These are phyloP conservation scores for Pyricularia sp. DNA, from an alignment of 2,329 filamentous ascomycete genomes.

Conservation along the genomic window DNA sequence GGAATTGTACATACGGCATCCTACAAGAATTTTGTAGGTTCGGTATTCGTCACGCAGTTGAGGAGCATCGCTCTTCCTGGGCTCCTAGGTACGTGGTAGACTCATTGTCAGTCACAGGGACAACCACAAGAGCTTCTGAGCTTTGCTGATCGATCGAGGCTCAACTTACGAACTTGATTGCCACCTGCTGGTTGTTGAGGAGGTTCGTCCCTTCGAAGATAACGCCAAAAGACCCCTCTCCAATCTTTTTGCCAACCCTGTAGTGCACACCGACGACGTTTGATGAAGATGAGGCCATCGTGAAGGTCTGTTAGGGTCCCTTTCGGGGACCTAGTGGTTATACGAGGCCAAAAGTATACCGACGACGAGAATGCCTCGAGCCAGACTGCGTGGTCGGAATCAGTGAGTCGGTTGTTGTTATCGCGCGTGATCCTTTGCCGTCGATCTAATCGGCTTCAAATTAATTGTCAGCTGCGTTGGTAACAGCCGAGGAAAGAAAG, in stretches of 20 bases:
- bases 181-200: conserved; percentile 98
- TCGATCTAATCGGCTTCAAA: neutral
- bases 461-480: neutral
- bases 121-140: neutral
- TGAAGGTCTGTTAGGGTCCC: neutral
- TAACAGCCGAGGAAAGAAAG: neutral
- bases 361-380: neutral
- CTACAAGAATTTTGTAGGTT: conserved; percentile 82
- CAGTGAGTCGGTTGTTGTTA: neutral
- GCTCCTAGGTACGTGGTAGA: conserved; percentile 34
- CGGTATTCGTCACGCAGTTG: conserved; percentile 98
- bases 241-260: conserved; percentile 98
- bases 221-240: conserved; percentile 93
- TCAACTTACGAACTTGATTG: conserved; percentile 91
- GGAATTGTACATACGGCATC: conserved; percentile 41
- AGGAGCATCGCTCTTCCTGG: conserved; percentile 86
- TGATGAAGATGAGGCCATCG: neutral
- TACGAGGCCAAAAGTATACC: neutral
- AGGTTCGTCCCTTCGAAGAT: conserved; percentile 99
- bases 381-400: neutral
- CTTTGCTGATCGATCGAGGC: neutral
- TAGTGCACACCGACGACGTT: conserved; percentile 86
- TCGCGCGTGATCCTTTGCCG: neutral
- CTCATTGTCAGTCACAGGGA: neutral
- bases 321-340: neutral